These are phyloP conservation scores for Chlamydomonas sp. DNA, from an alignment of 139 green algal species.

Conservation along the genomic window DNA sequence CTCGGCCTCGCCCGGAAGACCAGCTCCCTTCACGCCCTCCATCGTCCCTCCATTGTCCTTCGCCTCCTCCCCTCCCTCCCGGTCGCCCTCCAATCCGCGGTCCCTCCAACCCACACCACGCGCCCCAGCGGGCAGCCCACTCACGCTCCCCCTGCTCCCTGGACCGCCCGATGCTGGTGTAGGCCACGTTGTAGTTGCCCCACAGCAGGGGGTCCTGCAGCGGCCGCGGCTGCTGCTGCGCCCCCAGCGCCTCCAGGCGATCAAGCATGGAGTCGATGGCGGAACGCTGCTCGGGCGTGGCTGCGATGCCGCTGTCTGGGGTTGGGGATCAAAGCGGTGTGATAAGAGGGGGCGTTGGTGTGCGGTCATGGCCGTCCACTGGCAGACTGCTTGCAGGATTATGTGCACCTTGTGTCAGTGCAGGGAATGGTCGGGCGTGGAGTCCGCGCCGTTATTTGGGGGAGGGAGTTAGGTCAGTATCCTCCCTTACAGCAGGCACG, in stretches of 20 bases:
- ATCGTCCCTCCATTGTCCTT: too few species aligned
- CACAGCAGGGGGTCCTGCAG: slow-evolving; percentile 75
- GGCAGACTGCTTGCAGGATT: too few species aligned
- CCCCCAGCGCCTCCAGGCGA: slow-evolving; percentile 55
- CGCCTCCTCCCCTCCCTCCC: background rate
- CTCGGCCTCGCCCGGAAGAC: too few species aligned
- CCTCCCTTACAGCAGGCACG: too few species aligned
- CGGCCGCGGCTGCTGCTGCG: slow-evolving; percentile 60
- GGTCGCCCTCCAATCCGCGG: slow-evolving; percentile 9
- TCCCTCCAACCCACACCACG: slow-evolving; percentile 22
- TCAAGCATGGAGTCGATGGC: slow-evolving; percentile 57
- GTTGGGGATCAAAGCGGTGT: too few species aligned
- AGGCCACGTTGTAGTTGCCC: slow-evolving; percentile 82
- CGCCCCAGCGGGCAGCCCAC: background rate
- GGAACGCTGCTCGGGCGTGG: slow-evolving; percentile 15
- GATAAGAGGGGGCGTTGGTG: background rate
- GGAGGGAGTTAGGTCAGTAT: too few species aligned
- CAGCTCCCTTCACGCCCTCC: too few species aligned
- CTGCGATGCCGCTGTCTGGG: slow-evolving; percentile 63
- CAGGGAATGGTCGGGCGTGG: too few species aligned
- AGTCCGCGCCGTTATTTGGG: too few species aligned
- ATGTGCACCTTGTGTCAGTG: too few species aligned
- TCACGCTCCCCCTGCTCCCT: slow-evolving; percentile 19
- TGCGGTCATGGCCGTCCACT: background rate
- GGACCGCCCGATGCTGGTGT: slow-evolving; percentile 19